Percentiles rank a stretch among this genome's conserved stretches.
Evolutionary conservation across 495 filamentous ascomycete species (phyloP).

Genomic region (Xylaria longipes): DNA sequence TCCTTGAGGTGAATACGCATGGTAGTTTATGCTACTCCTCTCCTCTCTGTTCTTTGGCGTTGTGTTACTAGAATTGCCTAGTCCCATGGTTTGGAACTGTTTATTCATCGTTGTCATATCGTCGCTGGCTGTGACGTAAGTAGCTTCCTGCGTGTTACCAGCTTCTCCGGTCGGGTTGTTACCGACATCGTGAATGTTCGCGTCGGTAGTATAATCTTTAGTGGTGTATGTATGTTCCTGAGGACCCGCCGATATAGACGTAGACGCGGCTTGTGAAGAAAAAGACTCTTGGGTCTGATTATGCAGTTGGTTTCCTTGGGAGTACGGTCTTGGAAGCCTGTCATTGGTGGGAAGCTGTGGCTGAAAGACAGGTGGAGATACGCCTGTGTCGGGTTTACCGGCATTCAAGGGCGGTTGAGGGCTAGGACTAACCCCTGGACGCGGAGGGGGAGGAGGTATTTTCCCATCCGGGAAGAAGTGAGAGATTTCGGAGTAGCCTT

Average conservation of each 20-base stretch:
- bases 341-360: background rate
- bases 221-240: background rate
- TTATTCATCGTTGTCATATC: background rate
- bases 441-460: slow-evolving; percentile 14
- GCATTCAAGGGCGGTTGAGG: background rate
- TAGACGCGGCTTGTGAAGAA: background rate
- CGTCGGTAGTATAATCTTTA: background rate
- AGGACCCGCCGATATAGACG: background rate
- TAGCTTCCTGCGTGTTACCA: background rate
- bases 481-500: slow-evolving; percentile 1
- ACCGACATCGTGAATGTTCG: background rate
- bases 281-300: background rate
- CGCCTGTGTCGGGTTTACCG: background rate
- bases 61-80: background rate
- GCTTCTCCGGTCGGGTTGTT: too few species aligned
- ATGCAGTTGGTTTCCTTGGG: background rate
- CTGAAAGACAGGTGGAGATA: background rate
- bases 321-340: background rate
- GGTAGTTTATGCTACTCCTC: background rate
- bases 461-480: slow-evolving; percentile 8
- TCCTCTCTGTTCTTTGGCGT: background rate
- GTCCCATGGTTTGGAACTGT: slow-evolving; percentile 3
- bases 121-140: background rate
- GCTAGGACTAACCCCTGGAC: background rate
- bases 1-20: background rate